Evolutionary conservation across 1,284 basidiomycete genomes (phyloP).

Genomic region (Tilletiopsis washingtonensis): DNA sequence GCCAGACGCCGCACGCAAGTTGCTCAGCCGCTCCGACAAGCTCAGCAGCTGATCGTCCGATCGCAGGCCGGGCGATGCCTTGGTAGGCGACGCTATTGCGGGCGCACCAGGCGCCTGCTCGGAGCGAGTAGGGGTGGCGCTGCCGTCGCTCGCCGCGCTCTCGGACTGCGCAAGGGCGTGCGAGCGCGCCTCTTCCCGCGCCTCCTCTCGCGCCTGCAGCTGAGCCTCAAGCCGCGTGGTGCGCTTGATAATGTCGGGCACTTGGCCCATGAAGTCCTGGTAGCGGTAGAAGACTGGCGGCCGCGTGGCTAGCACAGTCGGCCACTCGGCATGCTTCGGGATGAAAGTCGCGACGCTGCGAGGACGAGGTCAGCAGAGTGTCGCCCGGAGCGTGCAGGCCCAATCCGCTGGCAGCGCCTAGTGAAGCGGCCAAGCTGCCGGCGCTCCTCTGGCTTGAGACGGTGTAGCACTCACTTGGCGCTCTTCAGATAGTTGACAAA

Average conservation of each 20-base stretch:
- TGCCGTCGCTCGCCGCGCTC: neutral
- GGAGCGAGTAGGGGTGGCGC: neutral
- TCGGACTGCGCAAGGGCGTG: neutral
- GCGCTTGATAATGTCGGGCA: slow-evolving; percentile 35
- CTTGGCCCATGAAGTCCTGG: slow-evolving; percentile 40
- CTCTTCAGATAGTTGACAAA: slow-evolving; percentile 47
- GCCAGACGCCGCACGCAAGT: neutral
- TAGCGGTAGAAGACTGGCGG: slow-evolving; percentile 29
- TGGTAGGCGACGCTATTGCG: no score
- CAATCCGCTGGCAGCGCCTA: no score
- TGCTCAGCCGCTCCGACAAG: slow-evolving; percentile 2
- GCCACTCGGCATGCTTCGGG: slow-evolving; percentile 43
- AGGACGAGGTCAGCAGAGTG: no score
- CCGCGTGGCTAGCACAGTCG: slow-evolving; percentile 19
- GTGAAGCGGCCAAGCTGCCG: no score
- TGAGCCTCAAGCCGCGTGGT: slow-evolving; percentile 36
- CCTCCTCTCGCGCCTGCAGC: slow-evolving; percentile 29
- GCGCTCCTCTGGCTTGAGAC: no score
- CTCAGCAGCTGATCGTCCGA: neutral
- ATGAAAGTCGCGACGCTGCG: slow-evolving; percentile 36
- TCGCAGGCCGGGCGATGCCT: no score
- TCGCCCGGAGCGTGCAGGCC: no score
- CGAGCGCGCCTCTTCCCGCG: neutral
- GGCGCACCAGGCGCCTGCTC: neutral
- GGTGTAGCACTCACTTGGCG: slow-evolving; percentile 25